Evolutionary conservation across 2,329 filamentous ascomycete species (phyloP).

Genomic region (Talaromyces pinophilus): DNA sequence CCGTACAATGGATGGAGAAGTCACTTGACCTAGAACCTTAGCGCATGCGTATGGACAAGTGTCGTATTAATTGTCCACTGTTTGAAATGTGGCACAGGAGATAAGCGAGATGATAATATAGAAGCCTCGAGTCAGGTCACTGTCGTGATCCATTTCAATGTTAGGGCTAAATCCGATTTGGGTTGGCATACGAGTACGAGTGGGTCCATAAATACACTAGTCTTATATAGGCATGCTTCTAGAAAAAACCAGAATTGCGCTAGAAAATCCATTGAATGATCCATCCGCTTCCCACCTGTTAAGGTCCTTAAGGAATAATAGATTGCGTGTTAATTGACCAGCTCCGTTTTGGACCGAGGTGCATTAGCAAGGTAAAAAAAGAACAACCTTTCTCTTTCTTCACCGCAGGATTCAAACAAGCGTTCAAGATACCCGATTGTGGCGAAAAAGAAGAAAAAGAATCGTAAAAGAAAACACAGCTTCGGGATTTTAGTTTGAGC

Average conservation of each 20-base stretch:
- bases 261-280: constrained; percentile 16
- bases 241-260: neutral
- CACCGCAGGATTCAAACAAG: constrained; percentile 1
- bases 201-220: neutral
- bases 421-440: constrained; percentile 2
- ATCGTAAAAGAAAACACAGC: neutral
- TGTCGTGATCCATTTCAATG: neutral
- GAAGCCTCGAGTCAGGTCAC: neutral
- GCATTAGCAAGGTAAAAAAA: neutral
- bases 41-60: neutral
- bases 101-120: constrained; percentile 5
- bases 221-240: neutral
- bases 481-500: neutral
- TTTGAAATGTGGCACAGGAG: constrained; percentile 7
- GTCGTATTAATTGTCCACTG: neutral
- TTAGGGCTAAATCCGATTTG: neutral
- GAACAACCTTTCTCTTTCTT: neutral
- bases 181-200: neutral
- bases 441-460: constrained; percentile 13
- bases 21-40: neutral
- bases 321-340: neutral
- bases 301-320: neutral
- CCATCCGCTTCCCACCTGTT: neutral
- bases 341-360: constrained; percentile 4
- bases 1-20: neutral